These are phyloP conservation scores for Yamadazyma pseudoaaseri DNA, from an alignment of 1,139 yeast species.

Conservation along the genomic window DNA sequence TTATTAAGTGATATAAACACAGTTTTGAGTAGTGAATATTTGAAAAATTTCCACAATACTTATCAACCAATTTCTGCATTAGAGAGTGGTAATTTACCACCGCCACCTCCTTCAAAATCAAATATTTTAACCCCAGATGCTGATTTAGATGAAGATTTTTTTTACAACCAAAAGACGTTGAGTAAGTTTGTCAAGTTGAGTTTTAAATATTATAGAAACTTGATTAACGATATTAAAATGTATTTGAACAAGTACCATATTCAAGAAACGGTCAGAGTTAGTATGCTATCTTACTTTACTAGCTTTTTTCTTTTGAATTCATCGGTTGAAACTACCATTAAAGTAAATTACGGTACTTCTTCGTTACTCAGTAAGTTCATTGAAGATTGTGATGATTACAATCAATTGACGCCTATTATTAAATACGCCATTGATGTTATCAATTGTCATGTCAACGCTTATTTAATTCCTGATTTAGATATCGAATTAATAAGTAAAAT, in stretches of 20 bases:
- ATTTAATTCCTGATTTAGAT: slow-evolving; percentile 35
- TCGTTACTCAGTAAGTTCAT: slow-evolving; percentile 30
- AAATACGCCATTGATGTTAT: slow-evolving; percentile 25
- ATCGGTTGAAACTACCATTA: slow-evolving; percentile 30
- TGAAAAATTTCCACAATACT: slow-evolving; percentile 16
- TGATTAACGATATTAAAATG: slow-evolving; percentile 33
- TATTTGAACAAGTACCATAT: slow-evolving; percentile 30
- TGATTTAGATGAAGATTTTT: slow-evolving; percentile 15
- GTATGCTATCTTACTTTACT: slow-evolving; percentile 39
- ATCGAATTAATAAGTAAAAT: slow-evolving; percentile 24
- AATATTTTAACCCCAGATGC: neutral
- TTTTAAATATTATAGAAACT: slow-evolving; percentile 32
- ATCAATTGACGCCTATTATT: slow-evolving; percentile 24
- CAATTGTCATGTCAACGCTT: slow-evolving; percentile 24
- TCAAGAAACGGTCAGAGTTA: slow-evolving; percentile 38
- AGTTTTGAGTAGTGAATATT: slow-evolving; percentile 19
- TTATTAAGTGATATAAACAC: slow-evolving; percentile 24
- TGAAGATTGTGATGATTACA: slow-evolving; percentile 18
- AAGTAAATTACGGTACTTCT: slow-evolving; percentile 37
- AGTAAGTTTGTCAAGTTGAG: slow-evolving; percentile 32
- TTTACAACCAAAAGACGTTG: slow-evolving; percentile 30
- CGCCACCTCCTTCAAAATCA: slow-evolving; percentile 1
- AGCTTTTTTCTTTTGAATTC: slow-evolving; percentile 34
- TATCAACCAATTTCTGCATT: slow-evolving; percentile 11
- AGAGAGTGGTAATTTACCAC: neutral